phyloP scores from a whole-genome alignment of 148 eudicot genomes.

The Pouteria glomerata region DNA sequence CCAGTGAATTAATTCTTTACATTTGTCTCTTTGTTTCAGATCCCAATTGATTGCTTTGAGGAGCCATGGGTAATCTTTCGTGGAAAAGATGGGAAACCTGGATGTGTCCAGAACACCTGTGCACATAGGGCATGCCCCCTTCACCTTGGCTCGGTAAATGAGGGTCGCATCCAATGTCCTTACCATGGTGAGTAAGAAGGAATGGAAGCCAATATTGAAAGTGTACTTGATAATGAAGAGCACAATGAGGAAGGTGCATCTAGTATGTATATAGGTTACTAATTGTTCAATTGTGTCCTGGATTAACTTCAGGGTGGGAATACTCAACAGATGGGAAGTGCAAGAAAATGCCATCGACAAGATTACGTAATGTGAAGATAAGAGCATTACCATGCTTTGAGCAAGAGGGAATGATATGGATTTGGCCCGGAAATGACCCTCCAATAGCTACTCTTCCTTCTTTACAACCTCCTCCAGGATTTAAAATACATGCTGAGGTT shows the following conservation, averaged over 20 bases:
- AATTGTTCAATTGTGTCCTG: background rate
- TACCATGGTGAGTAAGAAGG: slow-evolving; percentile 64
- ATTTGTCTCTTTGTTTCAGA: slow-evolving; percentile 31
- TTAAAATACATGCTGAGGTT: slow-evolving; percentile 91
- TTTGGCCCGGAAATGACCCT: slow-evolving; percentile 94
- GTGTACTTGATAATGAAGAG: background rate
- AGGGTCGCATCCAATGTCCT: slow-evolving; percentile 94
- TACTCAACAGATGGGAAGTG: slow-evolving; percentile 97
- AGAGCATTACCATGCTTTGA: slow-evolving; percentile 85
- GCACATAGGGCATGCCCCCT: slow-evolving; percentile 99
- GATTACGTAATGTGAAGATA: slow-evolving; percentile 61
- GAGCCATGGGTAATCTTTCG: slow-evolving; percentile 94
- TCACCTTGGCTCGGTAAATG: slow-evolving; percentile 80
- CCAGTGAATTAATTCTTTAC: background rate
- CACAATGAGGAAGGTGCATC: background rate
- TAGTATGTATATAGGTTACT: background rate
- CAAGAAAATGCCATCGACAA: slow-evolving; percentile 96
- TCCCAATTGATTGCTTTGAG: slow-evolving; percentile 91
- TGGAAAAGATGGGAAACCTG: slow-evolving; percentile 85
- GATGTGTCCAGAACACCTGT: slow-evolving; percentile 88
- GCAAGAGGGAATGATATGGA: slow-evolving; percentile 94
- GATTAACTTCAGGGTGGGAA: slow-evolving; percentile 69
- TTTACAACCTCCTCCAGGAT: slow-evolving; percentile 76
- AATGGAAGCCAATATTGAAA: background rate
- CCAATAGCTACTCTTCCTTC: slow-evolving; percentile 75